Conservation (phyloP, 1,284 basidiomycete genomes). For the Tilletiaria anomala region DNA sequence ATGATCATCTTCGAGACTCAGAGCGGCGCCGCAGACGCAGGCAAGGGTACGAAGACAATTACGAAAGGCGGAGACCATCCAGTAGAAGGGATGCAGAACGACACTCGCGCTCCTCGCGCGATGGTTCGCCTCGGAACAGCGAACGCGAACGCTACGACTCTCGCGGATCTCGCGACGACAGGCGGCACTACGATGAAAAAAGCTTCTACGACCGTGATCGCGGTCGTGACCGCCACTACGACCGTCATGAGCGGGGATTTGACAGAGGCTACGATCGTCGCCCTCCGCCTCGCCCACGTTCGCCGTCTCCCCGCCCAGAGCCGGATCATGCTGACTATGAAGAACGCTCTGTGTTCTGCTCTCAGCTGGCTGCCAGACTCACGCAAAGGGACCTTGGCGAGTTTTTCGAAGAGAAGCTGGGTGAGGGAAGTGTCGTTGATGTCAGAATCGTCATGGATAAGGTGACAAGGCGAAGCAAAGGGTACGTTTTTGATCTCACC, state of each 20-base stretch:
- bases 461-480: slow-evolving; percentile 81
- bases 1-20: no score
- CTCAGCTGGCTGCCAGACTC: slow-evolving; percentile 85
- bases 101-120: no score
- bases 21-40: no score
- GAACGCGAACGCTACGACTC: no score
- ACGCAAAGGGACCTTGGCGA: slow-evolving; percentile 89
- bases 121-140: no score
- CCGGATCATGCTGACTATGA: neutral
- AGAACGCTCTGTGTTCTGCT: slow-evolving; percentile 92
- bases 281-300: slow-evolving; percentile 2
- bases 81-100: no score
- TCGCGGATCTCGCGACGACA: no score
- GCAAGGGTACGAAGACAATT: no score
- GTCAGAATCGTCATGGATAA: slow-evolving; percentile 88
- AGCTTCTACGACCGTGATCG: slow-evolving; percentile 37
- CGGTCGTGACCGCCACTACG: slow-evolving; percentile 8
- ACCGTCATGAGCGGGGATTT: slow-evolving; percentile 13
- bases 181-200: no score
- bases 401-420: slow-evolving; percentile 95
- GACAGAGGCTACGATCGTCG: slow-evolving; percentile 4
- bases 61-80: no score
- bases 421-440: slow-evolving; percentile 74
- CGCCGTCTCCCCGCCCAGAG: slow-evolving; percentile 1
- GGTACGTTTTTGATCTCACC: no score